These are phyloP conservation scores for Mortierella sp. DNA, from an alignment of 371 early-diverging fungal genomes.

Conservation along the genomic window DNA sequence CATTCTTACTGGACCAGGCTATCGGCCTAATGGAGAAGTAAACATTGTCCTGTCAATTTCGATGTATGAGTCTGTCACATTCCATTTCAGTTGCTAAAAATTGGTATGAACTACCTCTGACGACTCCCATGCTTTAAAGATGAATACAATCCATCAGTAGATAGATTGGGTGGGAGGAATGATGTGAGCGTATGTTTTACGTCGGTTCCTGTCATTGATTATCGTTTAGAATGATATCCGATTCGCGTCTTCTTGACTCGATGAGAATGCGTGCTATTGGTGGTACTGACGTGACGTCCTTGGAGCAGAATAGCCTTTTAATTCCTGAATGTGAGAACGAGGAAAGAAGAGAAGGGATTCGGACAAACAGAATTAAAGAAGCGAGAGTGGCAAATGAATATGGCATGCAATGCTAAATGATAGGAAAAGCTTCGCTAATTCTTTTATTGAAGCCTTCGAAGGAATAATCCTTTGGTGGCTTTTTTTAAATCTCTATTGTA, in stretches of 20 bases:
- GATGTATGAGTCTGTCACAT: neutral
- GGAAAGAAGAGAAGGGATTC: neutral
- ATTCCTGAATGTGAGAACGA: neutral
- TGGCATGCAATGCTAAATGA: too few relatives aligned
- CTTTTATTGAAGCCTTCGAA: too few relatives aligned
- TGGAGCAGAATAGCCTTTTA: neutral
- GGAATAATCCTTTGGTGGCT: neutral
- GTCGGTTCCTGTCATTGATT: slow-evolving; percentile 23
- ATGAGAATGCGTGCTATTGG: neutral
- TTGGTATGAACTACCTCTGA: slow-evolving; percentile 30
- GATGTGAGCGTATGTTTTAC: slow-evolving; percentile 35
- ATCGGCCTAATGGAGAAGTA: slow-evolving; percentile 29
- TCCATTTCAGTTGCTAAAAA: neutral
- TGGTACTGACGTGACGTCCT: neutral
- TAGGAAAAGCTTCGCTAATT: neutral
- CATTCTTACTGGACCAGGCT: slow-evolving; percentile 54
- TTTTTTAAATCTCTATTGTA: neutral
- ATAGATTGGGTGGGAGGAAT: slow-evolving; percentile 47
- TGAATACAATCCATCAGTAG: slow-evolving; percentile 48
- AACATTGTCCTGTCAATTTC: neutral
- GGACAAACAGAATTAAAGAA: too few relatives aligned
- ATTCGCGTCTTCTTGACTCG: neutral
- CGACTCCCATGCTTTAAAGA: slow-evolving; percentile 48
- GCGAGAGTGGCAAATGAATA: neutral
- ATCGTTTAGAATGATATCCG: neutral